Evolutionary conservation across 306 rosid genomes (phyloP).

Genomic region (Sophora flavescens): DNA sequence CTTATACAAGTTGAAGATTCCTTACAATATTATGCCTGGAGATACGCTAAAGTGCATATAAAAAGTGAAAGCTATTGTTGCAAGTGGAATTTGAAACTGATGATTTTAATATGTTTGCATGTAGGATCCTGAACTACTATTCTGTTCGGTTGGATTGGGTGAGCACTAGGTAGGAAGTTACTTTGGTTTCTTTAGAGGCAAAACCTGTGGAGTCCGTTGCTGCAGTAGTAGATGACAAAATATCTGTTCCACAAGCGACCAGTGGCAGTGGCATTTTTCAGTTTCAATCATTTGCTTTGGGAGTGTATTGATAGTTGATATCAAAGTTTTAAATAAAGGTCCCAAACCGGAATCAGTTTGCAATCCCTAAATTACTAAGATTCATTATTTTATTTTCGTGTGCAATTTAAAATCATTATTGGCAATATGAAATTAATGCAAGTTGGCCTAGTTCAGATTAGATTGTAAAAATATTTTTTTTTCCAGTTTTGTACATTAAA

Average conservation of each 20-base stretch:
- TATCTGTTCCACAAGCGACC: constrained; percentile 80
- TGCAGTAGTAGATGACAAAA: constrained; percentile 75
- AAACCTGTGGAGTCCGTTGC: constrained; percentile 75
- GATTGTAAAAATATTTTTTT: no score
- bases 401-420: background rate
- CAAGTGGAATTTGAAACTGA: constrained; percentile 24
- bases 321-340: no score
- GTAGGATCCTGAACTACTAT: constrained; percentile 81
- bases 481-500: no score
- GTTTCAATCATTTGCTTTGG: constrained; percentile 49
- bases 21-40: background rate
- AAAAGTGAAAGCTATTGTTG: background rate
- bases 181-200: constrained; percentile 73
- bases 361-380: background rate
- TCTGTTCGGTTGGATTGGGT: constrained; percentile 67
- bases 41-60: background rate
- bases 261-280: constrained; percentile 66
- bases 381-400: background rate
- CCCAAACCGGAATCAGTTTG: no score
- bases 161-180: constrained; percentile 60
- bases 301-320: background rate
- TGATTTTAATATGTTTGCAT: constrained; percentile 35
- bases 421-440: background rate
- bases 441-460: no score
- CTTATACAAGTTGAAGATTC: background rate